Percentiles rank a stretch among this genome's conserved stretches.
These are phyloP conservation scores for Hypoxylon fragiforme DNA, from an alignment of 495 filamentous ascomycete genomes.

Conservation along the genomic window DNA sequence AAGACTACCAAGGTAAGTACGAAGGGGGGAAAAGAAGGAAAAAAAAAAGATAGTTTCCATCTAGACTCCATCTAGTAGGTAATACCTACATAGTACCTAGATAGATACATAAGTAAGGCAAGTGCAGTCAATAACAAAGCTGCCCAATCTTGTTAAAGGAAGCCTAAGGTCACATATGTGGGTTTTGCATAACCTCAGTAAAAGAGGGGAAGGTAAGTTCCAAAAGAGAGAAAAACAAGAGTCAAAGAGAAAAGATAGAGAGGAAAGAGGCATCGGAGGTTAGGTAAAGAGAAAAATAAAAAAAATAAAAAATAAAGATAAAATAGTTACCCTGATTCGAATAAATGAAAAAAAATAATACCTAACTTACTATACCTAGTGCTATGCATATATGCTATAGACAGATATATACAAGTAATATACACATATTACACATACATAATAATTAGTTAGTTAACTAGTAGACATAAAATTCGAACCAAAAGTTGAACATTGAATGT, in stretches of 20 bases:
- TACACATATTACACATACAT: slow-evolving; percentile 1
- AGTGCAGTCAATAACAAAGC: background rate
- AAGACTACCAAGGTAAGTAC: no score
- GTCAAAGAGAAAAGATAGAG: slow-evolving; percentile 16
- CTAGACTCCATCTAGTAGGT: background rate
- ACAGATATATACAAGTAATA: no score
- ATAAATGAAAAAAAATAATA: slow-evolving; percentile 1
- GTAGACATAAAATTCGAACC: slow-evolving; percentile 5
- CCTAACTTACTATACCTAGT: no score
- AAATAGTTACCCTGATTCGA: background rate
- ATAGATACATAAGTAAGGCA: background rate
- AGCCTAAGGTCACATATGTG: background rate
- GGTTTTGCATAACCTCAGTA: background rate
- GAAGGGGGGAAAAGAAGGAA: slow-evolving; percentile 10
- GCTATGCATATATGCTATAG: no score
- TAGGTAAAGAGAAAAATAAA: slow-evolving; percentile 6
- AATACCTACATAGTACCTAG: background rate
- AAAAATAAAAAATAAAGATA: slow-evolving; percentile 1
- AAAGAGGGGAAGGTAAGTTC: background rate
- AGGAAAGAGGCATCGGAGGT: slow-evolving; percentile 24
- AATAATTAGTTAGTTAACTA: no score
- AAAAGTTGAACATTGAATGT: no score
- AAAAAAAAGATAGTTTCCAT: slow-evolving; percentile 4
- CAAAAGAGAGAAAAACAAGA: slow-evolving; percentile 6
- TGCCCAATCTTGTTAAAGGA: background rate